A percentile compares a stretch with the other conserved stretches of the same genome.
These are phyloP conservation scores for Cryphonectria carpinicola DNA, from an alignment of 2,329 filamentous ascomycete species.

Conservation along the genomic window DNA sequence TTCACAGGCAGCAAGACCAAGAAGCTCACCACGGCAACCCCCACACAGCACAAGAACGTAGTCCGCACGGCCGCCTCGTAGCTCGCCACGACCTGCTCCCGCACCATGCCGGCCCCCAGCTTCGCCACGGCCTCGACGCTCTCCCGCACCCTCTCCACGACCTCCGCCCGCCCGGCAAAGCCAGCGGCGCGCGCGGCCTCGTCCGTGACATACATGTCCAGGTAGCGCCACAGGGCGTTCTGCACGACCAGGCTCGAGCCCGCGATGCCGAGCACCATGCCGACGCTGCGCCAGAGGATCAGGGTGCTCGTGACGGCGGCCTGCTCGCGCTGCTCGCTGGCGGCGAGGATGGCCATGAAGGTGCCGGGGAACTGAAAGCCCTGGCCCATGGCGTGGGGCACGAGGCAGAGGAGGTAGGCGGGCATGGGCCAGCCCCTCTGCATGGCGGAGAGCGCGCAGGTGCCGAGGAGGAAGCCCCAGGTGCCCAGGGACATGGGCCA, in stretches of 20 bases:
- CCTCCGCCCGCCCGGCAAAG: constrained; percentile 48
- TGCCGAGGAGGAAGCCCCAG: constrained; percentile 53
- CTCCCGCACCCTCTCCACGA: constrained; percentile 56
- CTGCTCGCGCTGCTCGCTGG: constrained; percentile 63
- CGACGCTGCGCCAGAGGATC: constrained; percentile 71
- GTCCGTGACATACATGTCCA: constrained; percentile 56
- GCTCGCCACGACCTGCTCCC: constrained; percentile 58
- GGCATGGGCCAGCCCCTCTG: constrained; percentile 53
- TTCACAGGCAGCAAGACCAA: constrained; percentile 55
- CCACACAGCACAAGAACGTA: constrained; percentile 49
- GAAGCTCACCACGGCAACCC: constrained; percentile 53
- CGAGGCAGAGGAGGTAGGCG: constrained; percentile 59
- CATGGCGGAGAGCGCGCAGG: constrained; percentile 53
- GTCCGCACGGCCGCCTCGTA: constrained; percentile 56
- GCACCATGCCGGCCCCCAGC: constrained; percentile 48
- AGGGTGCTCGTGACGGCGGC: constrained; percentile 73
- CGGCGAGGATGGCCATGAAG: constrained; percentile 66
- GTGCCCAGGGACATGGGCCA: constrained; percentile 60
- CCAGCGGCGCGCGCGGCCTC: constrained; percentile 49
- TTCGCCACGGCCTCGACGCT: constrained; percentile 58
- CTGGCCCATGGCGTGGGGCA: constrained; percentile 60
- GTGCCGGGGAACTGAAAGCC: constrained; percentile 68
- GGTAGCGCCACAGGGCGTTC: constrained; percentile 66
- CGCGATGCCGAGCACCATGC: constrained; percentile 74
- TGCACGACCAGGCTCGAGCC: constrained; percentile 73